phyloP scores from a whole-genome alignment of 164 flowering plant genomes.

The Vitis riparia region DNA sequence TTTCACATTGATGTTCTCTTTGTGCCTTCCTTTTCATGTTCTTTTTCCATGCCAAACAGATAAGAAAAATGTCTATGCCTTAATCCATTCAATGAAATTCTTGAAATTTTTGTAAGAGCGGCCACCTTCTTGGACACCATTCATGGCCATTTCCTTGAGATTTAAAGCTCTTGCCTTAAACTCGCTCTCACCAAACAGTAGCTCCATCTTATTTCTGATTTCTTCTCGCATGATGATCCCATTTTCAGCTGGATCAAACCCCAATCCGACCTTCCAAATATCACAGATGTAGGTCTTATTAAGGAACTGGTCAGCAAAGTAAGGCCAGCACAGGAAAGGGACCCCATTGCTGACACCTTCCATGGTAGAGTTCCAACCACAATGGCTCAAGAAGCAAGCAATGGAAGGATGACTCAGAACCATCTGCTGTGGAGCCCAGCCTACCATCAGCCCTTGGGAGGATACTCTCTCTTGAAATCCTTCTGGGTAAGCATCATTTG shows the following conservation, averaged over 20 bases:
- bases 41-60: no score
- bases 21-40: no score
- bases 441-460: no score
- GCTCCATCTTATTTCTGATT: conserved; percentile 27
- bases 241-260: conserved; percentile 18
- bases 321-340: conserved; percentile 63
- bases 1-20: no score
- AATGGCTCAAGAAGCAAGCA: conserved; percentile 60
- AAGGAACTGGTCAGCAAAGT: conserved; percentile 49
- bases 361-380: conserved; percentile 67
- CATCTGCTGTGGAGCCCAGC: no score
- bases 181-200: conserved; percentile 22
- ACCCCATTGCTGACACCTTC: conserved; percentile 53
- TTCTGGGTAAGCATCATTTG: no score
- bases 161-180: conserved; percentile 27
- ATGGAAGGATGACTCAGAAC: conserved; percentile 5
- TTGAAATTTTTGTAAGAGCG: conserved; percentile 16
- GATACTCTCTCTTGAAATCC: no score
- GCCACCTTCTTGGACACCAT: conserved; percentile 32
- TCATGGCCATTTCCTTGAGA: conserved; percentile 25
- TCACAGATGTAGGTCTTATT: conserved; percentile 44
- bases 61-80: neutral
- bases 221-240: conserved; percentile 33
- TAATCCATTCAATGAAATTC: conserved; percentile 24
- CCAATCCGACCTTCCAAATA: conserved; percentile 47